These are phyloP conservation scores for Zanthoxylum bungeanum DNA, from an alignment of 345 rosid species.

Conservation along the genomic window DNA sequence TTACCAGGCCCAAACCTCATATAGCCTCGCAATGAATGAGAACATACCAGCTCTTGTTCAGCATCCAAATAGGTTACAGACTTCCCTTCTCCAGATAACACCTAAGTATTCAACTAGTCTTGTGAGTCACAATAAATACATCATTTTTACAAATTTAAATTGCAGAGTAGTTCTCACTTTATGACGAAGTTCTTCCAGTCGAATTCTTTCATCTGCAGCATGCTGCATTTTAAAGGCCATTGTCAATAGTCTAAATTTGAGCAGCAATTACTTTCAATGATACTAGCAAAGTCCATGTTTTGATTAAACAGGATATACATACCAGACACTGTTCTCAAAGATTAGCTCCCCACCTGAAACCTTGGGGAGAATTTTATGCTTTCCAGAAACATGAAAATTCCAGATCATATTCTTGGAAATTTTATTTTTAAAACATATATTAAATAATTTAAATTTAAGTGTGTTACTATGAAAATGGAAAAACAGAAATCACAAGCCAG, in stretches of 20 bases:
- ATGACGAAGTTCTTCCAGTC: slow-evolving; percentile 79
- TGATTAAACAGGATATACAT: neutral
- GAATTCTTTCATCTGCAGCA: slow-evolving; percentile 99
- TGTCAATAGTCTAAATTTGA: neutral
- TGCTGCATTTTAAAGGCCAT: slow-evolving; percentile 11
- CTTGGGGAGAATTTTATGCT: neutral
- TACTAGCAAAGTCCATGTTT: neutral
- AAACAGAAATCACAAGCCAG: slow-evolving; percentile 3
- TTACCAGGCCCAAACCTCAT: slow-evolving; percentile 5
- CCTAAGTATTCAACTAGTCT: slow-evolving; percentile 42
- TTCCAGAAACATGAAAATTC: neutral
- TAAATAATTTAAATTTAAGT: neutral
- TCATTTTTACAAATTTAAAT: slow-evolving; percentile 15
- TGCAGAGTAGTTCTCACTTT: slow-evolving; percentile 43
- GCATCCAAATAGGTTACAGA: slow-evolving; percentile 62
- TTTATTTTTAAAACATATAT: neutral
- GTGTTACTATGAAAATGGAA: neutral
- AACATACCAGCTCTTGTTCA: slow-evolving; percentile 74
- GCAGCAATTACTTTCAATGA: neutral
- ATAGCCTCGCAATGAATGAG: slow-evolving; percentile 8
- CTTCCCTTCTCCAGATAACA: slow-evolving; percentile 74
- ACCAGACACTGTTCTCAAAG: neutral
- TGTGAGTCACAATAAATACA: neutral
- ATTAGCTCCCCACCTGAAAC: neutral
- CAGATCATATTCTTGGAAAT: neutral